Percentiles rank a stretch among this genome's conserved stretches.
These are phyloP conservation scores for Carex sylvatica DNA, from an alignment of 202 grass and related monocot genomes.

Conservation along the genomic window DNA sequence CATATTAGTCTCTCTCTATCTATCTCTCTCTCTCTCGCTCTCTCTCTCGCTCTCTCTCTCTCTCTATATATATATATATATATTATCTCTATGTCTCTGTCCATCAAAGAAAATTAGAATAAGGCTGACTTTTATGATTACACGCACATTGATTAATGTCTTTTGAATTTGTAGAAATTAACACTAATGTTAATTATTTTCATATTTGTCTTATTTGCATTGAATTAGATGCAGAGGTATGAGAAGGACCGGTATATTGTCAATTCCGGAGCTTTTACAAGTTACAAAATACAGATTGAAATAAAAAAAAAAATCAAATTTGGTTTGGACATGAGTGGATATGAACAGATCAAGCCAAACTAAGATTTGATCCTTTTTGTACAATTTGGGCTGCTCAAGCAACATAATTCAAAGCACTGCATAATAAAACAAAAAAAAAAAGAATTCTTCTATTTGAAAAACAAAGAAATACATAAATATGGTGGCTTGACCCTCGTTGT, in stretches of 20 bases:
- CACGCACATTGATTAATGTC: background rate
- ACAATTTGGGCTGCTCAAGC: background rate
- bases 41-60: too few relatives aligned
- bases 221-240: background rate
- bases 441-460: background rate
- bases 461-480: background rate
- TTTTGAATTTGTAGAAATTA: background rate
- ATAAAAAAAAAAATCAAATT: background rate
- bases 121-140: background rate
- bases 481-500: too few relatives aligned
- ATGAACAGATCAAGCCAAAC: background rate
- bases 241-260: conserved; percentile 1
- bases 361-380: background rate
- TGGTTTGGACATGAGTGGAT: background rate
- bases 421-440: background rate
- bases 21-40: too few relatives aligned
- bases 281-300: background rate
- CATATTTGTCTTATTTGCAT: background rate
- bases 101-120: background rate
- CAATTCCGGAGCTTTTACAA: background rate
- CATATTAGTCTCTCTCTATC: too few relatives aligned
- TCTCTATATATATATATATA: too few relatives aligned
- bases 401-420: too few relatives aligned
- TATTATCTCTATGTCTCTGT: background rate
- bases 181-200: background rate